Base-by-base conservation (phyloP, 345 rosid species). In the Rubroshorea leprosula region DNA sequence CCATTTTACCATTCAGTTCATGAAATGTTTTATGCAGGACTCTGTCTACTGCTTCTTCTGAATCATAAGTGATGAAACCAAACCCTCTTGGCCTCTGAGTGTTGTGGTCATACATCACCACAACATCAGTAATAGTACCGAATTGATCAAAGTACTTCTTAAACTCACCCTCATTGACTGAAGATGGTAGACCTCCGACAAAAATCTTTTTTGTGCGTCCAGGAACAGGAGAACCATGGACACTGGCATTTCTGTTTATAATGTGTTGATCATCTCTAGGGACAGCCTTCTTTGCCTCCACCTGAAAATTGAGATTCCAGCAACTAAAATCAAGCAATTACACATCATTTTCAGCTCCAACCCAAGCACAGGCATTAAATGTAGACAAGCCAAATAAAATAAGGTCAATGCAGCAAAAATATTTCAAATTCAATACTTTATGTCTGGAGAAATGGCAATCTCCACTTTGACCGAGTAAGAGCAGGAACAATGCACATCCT, bases 81-180 rank as follows among this genome's bases (percentile, higher is more conserved):
- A 89, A 93, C 51, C 99, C 99, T 80, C 99, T 83, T 60, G 97
- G 99, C 72, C 99, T 80, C 63, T 85, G 97, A 21, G 97, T 93
- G 58, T 87, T 93, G 76, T 93, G 99, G 74, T 93, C 99, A 67
- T 93, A 89, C 99, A 93, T 93, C 47, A 93, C 97, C 51, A 89
- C 97, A 63, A 89, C 97, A 62, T 93, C 99, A 20, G 85, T 79
- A 53, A 86, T 82, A 26, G 61, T 78, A 64, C 99, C 99, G 46
- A 81, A 93, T 70, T 87, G 96, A 74, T 79, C 85, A 72, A 79
- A 84, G 73, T 77, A 81, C 55, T 75, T 79, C 77, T 76, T 81
- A 48, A 84, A 79, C 63, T 76, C 83, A 49, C 63, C 68, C 72
- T 81, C 83, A 4, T 77, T 77, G 41, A 81, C 77, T 0, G 80